phyloP scores from a whole-genome alignment of 1,284 basidiomycete species.

The Cutaneotrichosporon cyanovorans region DNA sequence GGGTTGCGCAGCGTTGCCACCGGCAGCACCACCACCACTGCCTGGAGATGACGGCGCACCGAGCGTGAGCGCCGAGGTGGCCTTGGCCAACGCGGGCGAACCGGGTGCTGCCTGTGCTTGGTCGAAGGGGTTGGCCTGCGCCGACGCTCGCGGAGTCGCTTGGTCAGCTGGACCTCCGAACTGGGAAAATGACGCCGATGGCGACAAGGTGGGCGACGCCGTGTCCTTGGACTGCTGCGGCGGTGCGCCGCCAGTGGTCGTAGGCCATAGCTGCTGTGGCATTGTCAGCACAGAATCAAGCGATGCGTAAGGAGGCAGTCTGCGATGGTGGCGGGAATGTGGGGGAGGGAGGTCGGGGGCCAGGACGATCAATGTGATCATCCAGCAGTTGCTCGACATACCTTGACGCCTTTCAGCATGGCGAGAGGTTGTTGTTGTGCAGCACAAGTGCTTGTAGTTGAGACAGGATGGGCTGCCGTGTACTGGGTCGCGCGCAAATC shows the following conservation, averaged over 20 bases:
- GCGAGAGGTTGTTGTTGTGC: not conserved
- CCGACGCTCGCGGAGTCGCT: conserved; percentile 60
- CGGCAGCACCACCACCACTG: conserved; percentile 20
- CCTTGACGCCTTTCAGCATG: conserved; percentile 45
- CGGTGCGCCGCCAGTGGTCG: conserved; percentile 19
- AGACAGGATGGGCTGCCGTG: no score
- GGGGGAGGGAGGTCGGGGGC: not conserved
- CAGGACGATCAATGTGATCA: not conserved
- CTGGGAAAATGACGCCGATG: conserved; percentile 32
- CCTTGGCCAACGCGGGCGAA: conserved; percentile 38
- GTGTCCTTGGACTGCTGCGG: conserved; percentile 12
- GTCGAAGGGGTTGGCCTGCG: conserved; percentile 65
- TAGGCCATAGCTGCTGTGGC: conserved; percentile 39
- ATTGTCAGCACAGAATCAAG: conserved; percentile 6
- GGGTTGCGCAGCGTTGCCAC: no score
- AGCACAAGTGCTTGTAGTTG: no score
- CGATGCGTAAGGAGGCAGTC: not conserved
- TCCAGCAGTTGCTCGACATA: conserved; percentile 13
- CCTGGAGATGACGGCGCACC: conserved; percentile 23
- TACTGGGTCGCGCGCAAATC: no score
- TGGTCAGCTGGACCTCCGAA: conserved; percentile 53
- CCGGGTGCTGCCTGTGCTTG: conserved; percentile 20
- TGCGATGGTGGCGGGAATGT: conserved; percentile 6
- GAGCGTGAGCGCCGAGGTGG: conserved; percentile 35
- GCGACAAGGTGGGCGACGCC: conserved; percentile 26